Percentiles rank a stretch among this genome's conserved stretches.
Evolutionary conservation across 129 eudicot genomes (phyloP).

Genomic region (Arctium minus): DNA sequence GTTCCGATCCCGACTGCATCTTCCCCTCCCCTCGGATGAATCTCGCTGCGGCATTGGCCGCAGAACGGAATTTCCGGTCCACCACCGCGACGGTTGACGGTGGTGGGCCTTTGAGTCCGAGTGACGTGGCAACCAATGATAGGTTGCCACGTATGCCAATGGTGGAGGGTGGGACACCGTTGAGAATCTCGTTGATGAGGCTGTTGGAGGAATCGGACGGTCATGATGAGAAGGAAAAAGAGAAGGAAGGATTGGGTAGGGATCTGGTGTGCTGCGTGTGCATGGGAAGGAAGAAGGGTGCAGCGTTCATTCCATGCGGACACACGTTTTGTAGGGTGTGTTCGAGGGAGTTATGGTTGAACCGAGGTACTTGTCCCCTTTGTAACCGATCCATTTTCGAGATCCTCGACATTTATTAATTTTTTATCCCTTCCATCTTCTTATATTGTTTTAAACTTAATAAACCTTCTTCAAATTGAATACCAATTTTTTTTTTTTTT

Average conservation of each 20-base stretch:
- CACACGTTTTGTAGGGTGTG: slow-evolving; percentile 95
- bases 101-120: neutral
- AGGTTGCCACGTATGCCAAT: neutral
- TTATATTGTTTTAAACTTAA: too few relatives aligned
- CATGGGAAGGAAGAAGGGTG: slow-evolving; percentile 93
- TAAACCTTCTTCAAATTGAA: too few relatives aligned
- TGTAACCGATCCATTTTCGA: slow-evolving; percentile 75
- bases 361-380: slow-evolving; percentile 88
- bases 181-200: slow-evolving; percentile 76
- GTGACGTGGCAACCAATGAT: neutral
- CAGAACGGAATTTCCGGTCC: slow-evolving; percentile 56
- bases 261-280: slow-evolving; percentile 90
- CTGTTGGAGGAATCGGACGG: slow-evolving; percentile 68
- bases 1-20: slow-evolving; percentile 27
- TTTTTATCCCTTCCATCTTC: neutral
- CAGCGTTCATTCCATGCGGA: slow-evolving; percentile 94
- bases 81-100: neutral
- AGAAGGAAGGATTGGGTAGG: slow-evolving; percentile 24
- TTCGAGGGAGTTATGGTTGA: slow-evolving; percentile 88
- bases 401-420: slow-evolving; percentile 68
- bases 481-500: too few relatives aligned
- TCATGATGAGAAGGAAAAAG: slow-evolving; percentile 40
- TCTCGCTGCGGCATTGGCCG: slow-evolving; percentile 78
- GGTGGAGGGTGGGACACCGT: slow-evolving; percentile 36
- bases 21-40: slow-evolving; percentile 49